Base-by-base conservation (phyloP, 805 yeast species). In the Ogataea sp. region DNA sequence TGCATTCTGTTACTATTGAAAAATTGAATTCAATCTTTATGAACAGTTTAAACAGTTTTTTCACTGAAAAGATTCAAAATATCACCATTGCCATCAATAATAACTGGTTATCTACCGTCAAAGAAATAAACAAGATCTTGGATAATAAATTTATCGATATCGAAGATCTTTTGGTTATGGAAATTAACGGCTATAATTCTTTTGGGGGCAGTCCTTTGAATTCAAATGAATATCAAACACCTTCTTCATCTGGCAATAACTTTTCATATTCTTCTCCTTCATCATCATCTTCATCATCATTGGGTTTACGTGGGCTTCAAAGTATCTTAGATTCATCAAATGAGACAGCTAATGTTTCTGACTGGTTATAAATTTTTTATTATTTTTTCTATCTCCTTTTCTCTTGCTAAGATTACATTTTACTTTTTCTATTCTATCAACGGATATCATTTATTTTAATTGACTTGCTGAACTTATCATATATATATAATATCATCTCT, bases 1-100 rank as follows among this genome's bases (percentile, higher is more conserved):
- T 54, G 40, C 48, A 55, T 38, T 46, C 52, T 29, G 39, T 62
- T 6, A 59, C 64, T 17, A 46, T 56, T 29, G 64, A 62, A 30
- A 61, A 59, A 38, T 50, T 62, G 29, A 60, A 56, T 44, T 33
- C 47, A 7, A 61, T 62, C 18, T 51, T 61, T 21, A 40, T 45
- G 11, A 55, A 55, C 33, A 34, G 44, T 15, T 41, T 61, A 6
- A 20, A 30, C 3, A 53, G 50, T 33, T 62, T 58, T 36, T 35
- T 62, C 14, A 43, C 34, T 32, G 60, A 58, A 33, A 58, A 53
- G 40, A 55, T 48, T 37, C 61, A 61, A 34, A 62, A 62, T 43
- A 48, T 62, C 6, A 44, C 60, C 23, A 26, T 60, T 10, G 42
- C 57, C 8, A 56, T 59, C 16, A 57, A 58, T 39, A 55, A 61